Evolutionary conservation across 2,329 filamentous ascomycete species (phyloP).

Genomic region (Alternaria brassicae): DNA sequence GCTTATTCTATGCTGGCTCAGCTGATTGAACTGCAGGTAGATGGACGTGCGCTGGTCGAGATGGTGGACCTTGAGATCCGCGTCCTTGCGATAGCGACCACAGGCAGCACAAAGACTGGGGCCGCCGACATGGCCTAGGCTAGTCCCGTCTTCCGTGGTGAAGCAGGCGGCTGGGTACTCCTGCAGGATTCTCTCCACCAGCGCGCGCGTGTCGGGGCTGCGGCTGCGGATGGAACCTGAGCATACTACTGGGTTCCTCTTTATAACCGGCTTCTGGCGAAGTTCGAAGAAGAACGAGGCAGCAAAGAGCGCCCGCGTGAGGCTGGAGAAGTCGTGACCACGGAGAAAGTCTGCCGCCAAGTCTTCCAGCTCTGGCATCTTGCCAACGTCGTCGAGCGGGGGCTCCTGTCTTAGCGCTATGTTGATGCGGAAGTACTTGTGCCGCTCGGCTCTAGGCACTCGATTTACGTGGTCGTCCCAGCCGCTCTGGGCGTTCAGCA

Average conservation of each 20-base stretch:
- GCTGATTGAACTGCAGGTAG: conserved; percentile 12
- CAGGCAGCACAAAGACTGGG: conserved; percentile 10
- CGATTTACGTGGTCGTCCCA: conserved; percentile 21
- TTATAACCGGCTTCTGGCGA: neutral
- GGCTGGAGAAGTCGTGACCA: conserved; percentile 14
- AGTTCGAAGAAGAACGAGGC: conserved; percentile 23
- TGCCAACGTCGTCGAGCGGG: conserved; percentile 12
- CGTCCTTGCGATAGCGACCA: conserved; percentile 11
- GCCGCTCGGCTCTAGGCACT: conserved; percentile 3
- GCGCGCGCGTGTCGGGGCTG: conserved; percentile 10
- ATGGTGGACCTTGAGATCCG: conserved; percentile 11
- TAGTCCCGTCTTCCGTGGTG: conserved; percentile 11
- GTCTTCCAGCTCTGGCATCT: conserved; percentile 17
- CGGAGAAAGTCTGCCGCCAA: conserved; percentile 13
- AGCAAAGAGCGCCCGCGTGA: conserved; percentile 14
- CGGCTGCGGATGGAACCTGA: conserved; percentile 15
- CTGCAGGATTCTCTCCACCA: conserved; percentile 18
- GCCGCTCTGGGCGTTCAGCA: conserved; percentile 16
- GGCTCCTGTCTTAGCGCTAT: conserved; percentile 14
- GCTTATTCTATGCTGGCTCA: conserved; percentile 17
- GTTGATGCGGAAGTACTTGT: conserved; percentile 24
- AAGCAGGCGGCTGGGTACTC: conserved; percentile 18
- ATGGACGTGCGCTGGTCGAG: conserved; percentile 12
- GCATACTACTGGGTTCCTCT: conserved; percentile 1
- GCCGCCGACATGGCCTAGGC: conserved; percentile 2